These are phyloP conservation scores for Gracilaria domingensis DNA, from an alignment of 23 red algal species.

Conservation along the genomic window DNA sequence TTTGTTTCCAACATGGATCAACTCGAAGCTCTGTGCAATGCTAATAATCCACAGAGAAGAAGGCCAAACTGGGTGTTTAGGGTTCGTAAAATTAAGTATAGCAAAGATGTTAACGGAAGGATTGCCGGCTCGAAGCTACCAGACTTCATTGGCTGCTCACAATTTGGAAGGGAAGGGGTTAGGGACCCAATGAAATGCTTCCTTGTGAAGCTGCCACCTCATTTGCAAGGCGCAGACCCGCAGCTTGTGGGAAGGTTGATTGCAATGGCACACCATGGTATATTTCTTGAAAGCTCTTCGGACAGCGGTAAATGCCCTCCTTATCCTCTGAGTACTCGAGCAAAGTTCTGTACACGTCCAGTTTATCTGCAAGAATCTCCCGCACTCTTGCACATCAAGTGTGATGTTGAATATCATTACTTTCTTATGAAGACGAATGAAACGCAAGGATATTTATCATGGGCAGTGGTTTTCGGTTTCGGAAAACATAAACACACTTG, in stretches of 20 bases:
- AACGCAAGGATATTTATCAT: background rate
- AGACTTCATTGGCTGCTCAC: background rate
- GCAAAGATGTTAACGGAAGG: background rate
- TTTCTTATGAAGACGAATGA: background rate
- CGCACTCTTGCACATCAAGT: background rate
- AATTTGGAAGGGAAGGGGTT: background rate
- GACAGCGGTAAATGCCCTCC: background rate
- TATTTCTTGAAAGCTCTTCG: background rate
- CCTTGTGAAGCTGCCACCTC: background rate
- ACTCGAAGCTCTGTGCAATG: background rate
- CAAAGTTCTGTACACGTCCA: background rate
- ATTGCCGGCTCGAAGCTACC: background rate
- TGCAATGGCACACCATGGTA: background rate
- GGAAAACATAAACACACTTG: background rate
- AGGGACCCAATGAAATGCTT: background rate
- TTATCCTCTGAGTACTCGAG: background rate
- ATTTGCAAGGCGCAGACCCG: background rate
- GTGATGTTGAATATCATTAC: background rate
- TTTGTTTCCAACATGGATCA: background rate
- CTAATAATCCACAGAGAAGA: background rate
- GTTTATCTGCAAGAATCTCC: background rate
- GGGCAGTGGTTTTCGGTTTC: background rate
- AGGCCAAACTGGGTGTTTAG: background rate
- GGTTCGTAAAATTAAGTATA: background rate
- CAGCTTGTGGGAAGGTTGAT: background rate